phyloP scores from a whole-genome alignment of 306 rosid genomes.

The Leucaena leucocephala region DNA sequence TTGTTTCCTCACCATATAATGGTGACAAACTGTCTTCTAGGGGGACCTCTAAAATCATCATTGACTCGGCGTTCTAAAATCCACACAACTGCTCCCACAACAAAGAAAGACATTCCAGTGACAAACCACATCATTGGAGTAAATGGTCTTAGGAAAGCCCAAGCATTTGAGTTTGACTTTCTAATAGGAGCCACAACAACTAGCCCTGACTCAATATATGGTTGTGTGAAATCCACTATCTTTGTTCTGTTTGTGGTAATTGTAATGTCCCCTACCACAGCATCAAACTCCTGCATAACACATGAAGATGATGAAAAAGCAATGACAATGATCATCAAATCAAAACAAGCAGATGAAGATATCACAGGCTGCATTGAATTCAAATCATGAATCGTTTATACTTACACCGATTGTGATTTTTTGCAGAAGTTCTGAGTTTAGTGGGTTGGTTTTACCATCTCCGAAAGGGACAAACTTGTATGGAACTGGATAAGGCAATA shows the following conservation, averaged over 20 bases:
- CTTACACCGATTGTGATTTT: constrained; percentile 62
- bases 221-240: constrained; percentile 85
- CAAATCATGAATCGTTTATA: constrained; percentile 9
- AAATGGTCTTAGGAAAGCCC: constrained; percentile 87
- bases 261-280: constrained; percentile 76
- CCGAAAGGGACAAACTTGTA: constrained; percentile 59
- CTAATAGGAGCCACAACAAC: constrained; percentile 72
- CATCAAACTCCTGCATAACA: constrained; percentile 61
- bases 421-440: constrained; percentile 52
- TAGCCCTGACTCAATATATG: constrained; percentile 75
- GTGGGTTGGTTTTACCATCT: constrained; percentile 65
- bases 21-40: constrained; percentile 67
- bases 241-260: constrained; percentile 68
- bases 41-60: constrained; percentile 77
- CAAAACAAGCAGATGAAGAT: no score
- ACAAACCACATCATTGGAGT: constrained; percentile 67
- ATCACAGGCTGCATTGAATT: no score
- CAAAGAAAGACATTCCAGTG: constrained; percentile 62
- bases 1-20: constrained; percentile 53
- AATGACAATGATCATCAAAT: no score
- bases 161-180: constrained; percentile 57
- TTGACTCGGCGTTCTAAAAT: constrained; percentile 71
- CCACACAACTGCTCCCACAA: constrained; percentile 78
- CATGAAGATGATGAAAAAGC: background rate
- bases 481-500: constrained; percentile 71